Conservation (phyloP, 768 basidiomycete genomes). For the Tulasnella sp. region DNA sequence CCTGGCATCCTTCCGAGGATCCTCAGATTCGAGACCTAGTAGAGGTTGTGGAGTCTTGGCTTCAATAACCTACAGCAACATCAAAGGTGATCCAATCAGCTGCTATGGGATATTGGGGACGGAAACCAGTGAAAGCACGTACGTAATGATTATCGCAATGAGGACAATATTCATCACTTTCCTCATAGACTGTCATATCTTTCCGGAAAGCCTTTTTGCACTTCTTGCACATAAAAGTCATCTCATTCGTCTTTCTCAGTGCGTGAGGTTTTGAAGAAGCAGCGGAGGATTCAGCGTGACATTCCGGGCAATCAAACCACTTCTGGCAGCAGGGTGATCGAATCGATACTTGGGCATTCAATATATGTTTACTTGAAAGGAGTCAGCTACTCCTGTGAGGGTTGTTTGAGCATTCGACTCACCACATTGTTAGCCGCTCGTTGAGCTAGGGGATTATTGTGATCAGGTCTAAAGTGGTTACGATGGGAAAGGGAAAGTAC, state of each 20-base stretch:
- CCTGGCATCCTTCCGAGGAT: slow-evolving; percentile 78
- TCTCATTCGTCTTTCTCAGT: slow-evolving; percentile 66
- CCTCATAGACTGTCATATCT: slow-evolving; percentile 83
- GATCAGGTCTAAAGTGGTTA: too few species aligned
- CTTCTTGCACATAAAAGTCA: slow-evolving; percentile 75
- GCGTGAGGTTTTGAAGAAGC: too few species aligned
- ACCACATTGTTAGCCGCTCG: too few species aligned
- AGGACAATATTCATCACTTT: slow-evolving; percentile 96
- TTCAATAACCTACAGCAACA: slow-evolving; percentile 56
- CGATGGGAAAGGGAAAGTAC: too few species aligned
- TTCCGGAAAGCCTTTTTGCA: slow-evolving; percentile 95
- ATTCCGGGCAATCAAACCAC: slow-evolving; percentile 96
- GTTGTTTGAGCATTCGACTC: too few species aligned
- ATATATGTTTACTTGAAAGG: slow-evolving; percentile 69
- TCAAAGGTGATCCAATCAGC: slow-evolving; percentile 2
- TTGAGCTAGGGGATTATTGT: too few species aligned
- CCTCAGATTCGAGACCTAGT: slow-evolving; percentile 80
- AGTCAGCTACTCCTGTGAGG: too few species aligned
- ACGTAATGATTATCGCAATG: slow-evolving; percentile 99
- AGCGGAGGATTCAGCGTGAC: slow-evolving; percentile 73
- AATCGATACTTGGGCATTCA: slow-evolving; percentile 93
- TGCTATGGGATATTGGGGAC: neutral
- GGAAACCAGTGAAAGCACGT: slow-evolving; percentile 25
- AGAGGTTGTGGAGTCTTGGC: slow-evolving; percentile 83
- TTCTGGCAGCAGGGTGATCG: slow-evolving; percentile 94